Percentiles rank a stretch among this genome's conserved stretches.
Evolutionary conservation across 139 green algal species (phyloP).

Genomic region (Yamagishiella unicocca): DNA sequence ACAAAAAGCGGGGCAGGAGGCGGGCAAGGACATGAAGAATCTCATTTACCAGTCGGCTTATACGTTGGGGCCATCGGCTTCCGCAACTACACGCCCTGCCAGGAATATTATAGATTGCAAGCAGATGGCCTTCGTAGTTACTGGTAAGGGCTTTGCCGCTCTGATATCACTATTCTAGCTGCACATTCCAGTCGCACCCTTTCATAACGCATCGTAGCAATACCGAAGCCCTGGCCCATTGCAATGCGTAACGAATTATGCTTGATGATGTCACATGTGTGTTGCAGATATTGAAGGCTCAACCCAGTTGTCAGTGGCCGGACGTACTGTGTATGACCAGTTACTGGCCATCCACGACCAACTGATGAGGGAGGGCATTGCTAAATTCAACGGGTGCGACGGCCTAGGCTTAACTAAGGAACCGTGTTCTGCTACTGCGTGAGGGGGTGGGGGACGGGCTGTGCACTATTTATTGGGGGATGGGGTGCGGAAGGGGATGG

Average conservation of each 20-base stretch:
- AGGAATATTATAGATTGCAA: constrained; percentile 16
- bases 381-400: constrained; percentile 60
- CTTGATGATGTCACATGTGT: no score
- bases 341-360: constrained; percentile 86
- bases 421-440: no score
- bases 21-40: constrained; percentile 31
- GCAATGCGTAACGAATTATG: no score
- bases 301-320: constrained; percentile 67
- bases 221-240: no score
- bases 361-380: constrained; percentile 82
- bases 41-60: constrained; percentile 7
- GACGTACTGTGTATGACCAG: constrained; percentile 65
- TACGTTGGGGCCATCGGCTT: background rate
- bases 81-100: background rate
- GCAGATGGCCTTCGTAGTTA: constrained; percentile 78
- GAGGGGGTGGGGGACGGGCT: no score
- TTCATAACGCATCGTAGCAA: no score
- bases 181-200: no score
- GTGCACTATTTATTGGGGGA: no score
- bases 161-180: no score
- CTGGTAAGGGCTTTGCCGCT: constrained; percentile 67
- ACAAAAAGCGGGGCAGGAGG: constrained; percentile 16
- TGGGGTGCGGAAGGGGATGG: no score
- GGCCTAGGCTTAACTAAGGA: no score
- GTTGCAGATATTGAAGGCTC: constrained; percentile 60